Conservation (phyloP, 2,329 filamentous ascomycete genomes). For the Aspergillus viridinutans region DNA sequence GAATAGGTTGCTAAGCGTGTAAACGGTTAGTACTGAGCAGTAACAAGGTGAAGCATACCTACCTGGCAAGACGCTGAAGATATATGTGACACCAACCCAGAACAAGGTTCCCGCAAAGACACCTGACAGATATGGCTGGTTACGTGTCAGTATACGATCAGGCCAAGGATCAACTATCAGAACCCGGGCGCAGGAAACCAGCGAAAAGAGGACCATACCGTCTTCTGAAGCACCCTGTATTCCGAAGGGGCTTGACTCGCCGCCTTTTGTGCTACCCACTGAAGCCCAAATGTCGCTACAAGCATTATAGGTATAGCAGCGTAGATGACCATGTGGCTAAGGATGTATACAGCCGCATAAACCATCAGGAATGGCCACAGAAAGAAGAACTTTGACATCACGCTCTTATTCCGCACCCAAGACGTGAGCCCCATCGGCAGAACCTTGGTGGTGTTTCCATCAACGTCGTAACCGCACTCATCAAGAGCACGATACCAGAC, state of each 20-base stretch:
- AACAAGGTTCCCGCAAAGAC: slow-evolving; percentile 88
- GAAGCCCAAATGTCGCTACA: slow-evolving; percentile 61
- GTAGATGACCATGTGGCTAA: slow-evolving; percentile 71
- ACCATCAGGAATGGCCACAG: slow-evolving; percentile 79
- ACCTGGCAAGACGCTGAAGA: slow-evolving; percentile 70
- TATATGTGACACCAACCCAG: slow-evolving; percentile 71
- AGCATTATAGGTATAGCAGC: slow-evolving; percentile 69
- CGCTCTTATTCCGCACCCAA: slow-evolving; percentile 68
- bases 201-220: slow-evolving; percentile 51
- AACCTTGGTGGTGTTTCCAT: slow-evolving; percentile 65
- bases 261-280: slow-evolving; percentile 72
- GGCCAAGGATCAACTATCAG: neutral
- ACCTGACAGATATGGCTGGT: slow-evolving; percentile 81
- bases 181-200: neutral
- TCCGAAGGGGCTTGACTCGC: slow-evolving; percentile 79
- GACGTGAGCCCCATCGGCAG: slow-evolving; percentile 70
- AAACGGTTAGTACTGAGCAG: slow-evolving; percentile 7
- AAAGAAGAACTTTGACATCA: slow-evolving; percentile 84
- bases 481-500: slow-evolving; percentile 79
- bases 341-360: slow-evolving; percentile 64
- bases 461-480: slow-evolving; percentile 77
- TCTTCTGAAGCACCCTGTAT: slow-evolving; percentile 86
- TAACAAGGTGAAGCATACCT: slow-evolving; percentile 28
- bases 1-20: slow-evolving; percentile 56
- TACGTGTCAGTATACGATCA: slow-evolving; percentile 13